Conservation (phyloP, 495 filamentous ascomycete species). For the Choiromyces venosus region DNA sequence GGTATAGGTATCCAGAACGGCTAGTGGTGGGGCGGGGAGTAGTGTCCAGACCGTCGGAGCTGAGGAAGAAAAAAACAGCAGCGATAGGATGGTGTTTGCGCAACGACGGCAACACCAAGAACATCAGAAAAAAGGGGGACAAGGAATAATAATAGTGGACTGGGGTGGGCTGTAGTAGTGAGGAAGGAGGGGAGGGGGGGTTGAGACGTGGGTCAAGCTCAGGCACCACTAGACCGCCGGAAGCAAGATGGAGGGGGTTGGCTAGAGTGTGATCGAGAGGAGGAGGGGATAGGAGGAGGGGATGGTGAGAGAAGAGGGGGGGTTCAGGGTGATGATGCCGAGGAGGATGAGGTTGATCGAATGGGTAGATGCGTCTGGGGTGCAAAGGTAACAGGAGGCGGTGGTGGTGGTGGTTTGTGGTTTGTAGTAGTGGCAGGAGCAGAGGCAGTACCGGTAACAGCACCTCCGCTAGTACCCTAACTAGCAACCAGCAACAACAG, state of each 20-base stretch:
- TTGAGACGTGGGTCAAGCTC: slow-evolving; percentile 37
- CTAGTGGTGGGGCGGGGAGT: slow-evolving; percentile 31
- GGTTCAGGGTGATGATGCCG: slow-evolving; percentile 35
- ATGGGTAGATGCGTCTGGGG: slow-evolving; percentile 38
- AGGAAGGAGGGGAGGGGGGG: slow-evolving; percentile 10
- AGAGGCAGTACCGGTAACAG: background rate
- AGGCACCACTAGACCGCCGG: slow-evolving; percentile 35
- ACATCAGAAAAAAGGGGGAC: slow-evolving; percentile 39
- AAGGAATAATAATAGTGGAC: slow-evolving; percentile 27
- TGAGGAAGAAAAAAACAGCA: slow-evolving; percentile 37
- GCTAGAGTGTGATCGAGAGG: slow-evolving; percentile 7
- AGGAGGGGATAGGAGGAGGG: slow-evolving; percentile 17
- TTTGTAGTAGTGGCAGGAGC: background rate
- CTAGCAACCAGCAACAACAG: background rate
- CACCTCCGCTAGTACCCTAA: background rate
- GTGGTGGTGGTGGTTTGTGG: slow-evolving; percentile 4
- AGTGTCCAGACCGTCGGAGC: slow-evolving; percentile 30
- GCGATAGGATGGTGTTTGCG: slow-evolving; percentile 36
- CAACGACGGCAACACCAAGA: slow-evolving; percentile 33
- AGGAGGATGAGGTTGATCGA: slow-evolving; percentile 35
- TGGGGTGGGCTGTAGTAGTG: slow-evolving; percentile 6
- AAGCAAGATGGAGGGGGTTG: background rate
- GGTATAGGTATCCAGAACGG: slow-evolving; percentile 30
- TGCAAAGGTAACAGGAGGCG: slow-evolving; percentile 36
- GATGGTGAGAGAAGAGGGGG: slow-evolving; percentile 27